Evolutionary conservation across 192 early-diverging fungal species (phyloP).

Genomic region (Backusella mclennaniae): DNA sequence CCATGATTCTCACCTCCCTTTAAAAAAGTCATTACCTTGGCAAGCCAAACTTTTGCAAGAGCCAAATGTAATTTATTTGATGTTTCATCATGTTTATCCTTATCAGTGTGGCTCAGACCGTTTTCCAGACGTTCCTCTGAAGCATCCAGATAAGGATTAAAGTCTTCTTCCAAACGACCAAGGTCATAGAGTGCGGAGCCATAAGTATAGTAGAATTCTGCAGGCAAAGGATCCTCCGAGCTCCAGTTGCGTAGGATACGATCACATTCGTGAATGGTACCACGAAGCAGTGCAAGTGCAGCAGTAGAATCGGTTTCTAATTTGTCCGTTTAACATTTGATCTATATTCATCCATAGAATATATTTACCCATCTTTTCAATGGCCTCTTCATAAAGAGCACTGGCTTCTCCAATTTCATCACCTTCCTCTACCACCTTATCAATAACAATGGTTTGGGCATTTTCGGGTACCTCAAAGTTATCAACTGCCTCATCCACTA

Average conservation of each 20-base stretch:
- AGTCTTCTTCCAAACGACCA: constrained; percentile 34
- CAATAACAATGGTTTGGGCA: constrained; percentile 41
- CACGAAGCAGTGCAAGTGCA: constrained; percentile 41
- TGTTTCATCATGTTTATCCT: not conserved
- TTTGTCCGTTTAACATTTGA: not conserved
- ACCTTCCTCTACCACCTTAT: constrained; percentile 46
- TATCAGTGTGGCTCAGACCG: constrained; percentile 18
- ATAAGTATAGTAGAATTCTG: constrained; percentile 47
- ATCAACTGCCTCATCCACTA: constrained; percentile 12
- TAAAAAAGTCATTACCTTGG: constrained; percentile 20
- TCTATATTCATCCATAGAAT: not conserved
- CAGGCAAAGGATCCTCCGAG: constrained; percentile 32
- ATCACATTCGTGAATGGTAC: constrained; percentile 54
- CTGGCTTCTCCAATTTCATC: constrained; percentile 49
- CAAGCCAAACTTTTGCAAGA: constrained; percentile 21
- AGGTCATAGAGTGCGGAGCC: constrained; percentile 49
- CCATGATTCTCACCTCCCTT: too few species aligned
- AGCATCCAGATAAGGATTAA: constrained; percentile 31
- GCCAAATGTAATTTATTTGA: constrained; percentile 9
- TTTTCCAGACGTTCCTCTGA: constrained; percentile 31
- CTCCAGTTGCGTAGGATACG: constrained; percentile 53
- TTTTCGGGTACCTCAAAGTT: constrained; percentile 37
- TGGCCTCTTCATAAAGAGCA: constrained; percentile 48
- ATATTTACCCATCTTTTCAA: constrained; percentile 40
- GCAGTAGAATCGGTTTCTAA: constrained; percentile 36